phyloP scores from a whole-genome alignment of 2,329 filamentous ascomycete genomes.

The Diaporthe velutina region DNA sequence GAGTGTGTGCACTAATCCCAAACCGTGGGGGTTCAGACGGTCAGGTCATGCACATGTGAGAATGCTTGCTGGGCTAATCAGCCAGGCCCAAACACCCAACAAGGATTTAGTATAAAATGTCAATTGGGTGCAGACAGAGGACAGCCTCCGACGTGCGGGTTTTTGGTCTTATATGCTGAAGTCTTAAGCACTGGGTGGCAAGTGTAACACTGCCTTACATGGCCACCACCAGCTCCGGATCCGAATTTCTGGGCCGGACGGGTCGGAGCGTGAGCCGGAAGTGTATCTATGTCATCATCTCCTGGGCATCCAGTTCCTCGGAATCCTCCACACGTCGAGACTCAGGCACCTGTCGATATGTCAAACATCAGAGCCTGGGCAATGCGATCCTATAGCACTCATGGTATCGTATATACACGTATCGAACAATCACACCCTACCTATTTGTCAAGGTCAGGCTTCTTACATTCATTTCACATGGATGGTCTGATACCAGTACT shows the following conservation, averaged over 20 bases:
- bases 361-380: not conserved
- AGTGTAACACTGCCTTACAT: conserved; percentile 4
- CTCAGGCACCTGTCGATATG: not conserved
- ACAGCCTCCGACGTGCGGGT: not conserved
- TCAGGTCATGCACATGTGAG: not conserved
- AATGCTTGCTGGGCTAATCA: not conserved
- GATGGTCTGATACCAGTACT: not conserved
- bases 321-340: not conserved
- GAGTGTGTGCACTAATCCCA: conserved; percentile 4
- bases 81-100: not conserved
- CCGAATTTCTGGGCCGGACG: conserved; percentile 26
- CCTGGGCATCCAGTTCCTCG: not conserved
- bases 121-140: not conserved
- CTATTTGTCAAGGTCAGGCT: not conserved
- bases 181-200: not conserved
- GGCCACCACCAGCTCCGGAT: not conserved
- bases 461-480: not conserved
- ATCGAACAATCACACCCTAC: not conserved
- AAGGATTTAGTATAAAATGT: not conserved
- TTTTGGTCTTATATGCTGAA: not conserved
- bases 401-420: not conserved
- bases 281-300: not conserved
- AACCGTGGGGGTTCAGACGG: conserved; percentile 14
- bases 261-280: conserved; percentile 19
- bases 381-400: not conserved